phyloP scores from a whole-genome alignment of 2,329 filamentous ascomycete genomes.

The Xylariales sp. region DNA sequence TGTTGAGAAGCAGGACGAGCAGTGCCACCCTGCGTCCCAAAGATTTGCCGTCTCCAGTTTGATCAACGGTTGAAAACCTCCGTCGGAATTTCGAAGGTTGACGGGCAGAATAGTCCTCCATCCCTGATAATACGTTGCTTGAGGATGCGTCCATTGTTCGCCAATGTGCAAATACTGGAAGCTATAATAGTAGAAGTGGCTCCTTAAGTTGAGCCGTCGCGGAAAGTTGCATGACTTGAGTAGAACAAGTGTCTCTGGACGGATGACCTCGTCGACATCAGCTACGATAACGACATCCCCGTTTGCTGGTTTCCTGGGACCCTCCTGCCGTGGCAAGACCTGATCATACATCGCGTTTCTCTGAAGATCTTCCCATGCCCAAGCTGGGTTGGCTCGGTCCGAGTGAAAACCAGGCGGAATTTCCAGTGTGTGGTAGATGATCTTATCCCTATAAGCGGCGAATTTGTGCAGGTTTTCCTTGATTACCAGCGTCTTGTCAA shows the following conservation, averaged over 20 bases:
- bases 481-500: conserved; percentile 49
- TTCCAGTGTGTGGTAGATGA: conserved; percentile 53
- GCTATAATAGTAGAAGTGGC: conserved; percentile 53
- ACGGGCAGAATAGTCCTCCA: conserved; percentile 46
- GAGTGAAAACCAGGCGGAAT: conserved; percentile 38
- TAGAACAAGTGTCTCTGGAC: conserved; percentile 42
- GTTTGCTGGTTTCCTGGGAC: conserved; percentile 33
- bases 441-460: conserved; percentile 50
- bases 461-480: conserved; percentile 49
- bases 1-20: conserved; percentile 55
- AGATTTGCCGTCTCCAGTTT: conserved; percentile 39
- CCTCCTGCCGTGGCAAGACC: conserved; percentile 44
- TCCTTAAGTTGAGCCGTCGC: conserved; percentile 45
- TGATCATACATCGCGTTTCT: conserved; percentile 53
- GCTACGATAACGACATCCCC: conserved; percentile 56
- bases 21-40: conserved; percentile 55
- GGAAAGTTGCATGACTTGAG: conserved; percentile 50
- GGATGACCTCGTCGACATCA: conserved; percentile 57
- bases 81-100: conserved; percentile 46
- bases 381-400: conserved; percentile 30
- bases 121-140: conserved; percentile 52
- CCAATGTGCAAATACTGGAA: conserved; percentile 48
- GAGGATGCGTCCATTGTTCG: conserved; percentile 51
- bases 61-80: conserved; percentile 32
- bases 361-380: conserved; percentile 46